These are phyloP conservation scores for Hypoxylon sp. DNA, from an alignment of 2,329 filamentous ascomycete genomes.

Conservation along the genomic window DNA sequence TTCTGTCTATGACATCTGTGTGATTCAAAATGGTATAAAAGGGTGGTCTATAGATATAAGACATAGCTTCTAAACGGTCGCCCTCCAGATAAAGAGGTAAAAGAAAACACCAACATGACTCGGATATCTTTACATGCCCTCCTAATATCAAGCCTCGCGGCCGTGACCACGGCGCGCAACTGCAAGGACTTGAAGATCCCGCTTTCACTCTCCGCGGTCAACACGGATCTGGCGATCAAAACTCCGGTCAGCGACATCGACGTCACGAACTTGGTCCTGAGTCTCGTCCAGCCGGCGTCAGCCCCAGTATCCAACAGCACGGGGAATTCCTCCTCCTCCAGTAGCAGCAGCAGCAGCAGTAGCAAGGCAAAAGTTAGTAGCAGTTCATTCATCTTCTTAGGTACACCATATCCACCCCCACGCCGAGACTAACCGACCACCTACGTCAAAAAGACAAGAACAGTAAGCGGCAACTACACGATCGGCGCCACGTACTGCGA, in stretches of 20 bases:
- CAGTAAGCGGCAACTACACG: conserved; percentile 57
- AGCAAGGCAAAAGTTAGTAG: too few species aligned
- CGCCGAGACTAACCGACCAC: too few species aligned
- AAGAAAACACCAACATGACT: conserved; percentile 8
- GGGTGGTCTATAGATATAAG: neutral
- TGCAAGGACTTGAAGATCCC: conserved; percentile 64
- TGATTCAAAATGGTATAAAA: conserved; percentile 1
- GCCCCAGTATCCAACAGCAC: conserved; percentile 54
- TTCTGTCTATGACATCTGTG: neutral
- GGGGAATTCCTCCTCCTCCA: too few species aligned
- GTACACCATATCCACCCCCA: too few species aligned
- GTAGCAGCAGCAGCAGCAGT: too few species aligned
- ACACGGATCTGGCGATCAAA: conserved; percentile 61
- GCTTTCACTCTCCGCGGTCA: conserved; percentile 62
- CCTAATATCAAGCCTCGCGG: conserved; percentile 17
- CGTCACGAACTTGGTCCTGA: conserved; percentile 63
- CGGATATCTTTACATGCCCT: conserved; percentile 5
- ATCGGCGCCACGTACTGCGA: conserved; percentile 69
- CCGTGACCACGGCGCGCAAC: conserved; percentile 45
- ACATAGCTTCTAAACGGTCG: neutral
- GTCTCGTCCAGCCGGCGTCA: conserved; percentile 58
- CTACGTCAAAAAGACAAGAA: conserved; percentile 14
- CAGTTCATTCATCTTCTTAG: too few species aligned
- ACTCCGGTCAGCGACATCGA: conserved; percentile 62
- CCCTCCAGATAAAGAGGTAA: neutral